Evolutionary conservation across 306 rosid species (phyloP).

Genomic region (Neltuma alba): DNA sequence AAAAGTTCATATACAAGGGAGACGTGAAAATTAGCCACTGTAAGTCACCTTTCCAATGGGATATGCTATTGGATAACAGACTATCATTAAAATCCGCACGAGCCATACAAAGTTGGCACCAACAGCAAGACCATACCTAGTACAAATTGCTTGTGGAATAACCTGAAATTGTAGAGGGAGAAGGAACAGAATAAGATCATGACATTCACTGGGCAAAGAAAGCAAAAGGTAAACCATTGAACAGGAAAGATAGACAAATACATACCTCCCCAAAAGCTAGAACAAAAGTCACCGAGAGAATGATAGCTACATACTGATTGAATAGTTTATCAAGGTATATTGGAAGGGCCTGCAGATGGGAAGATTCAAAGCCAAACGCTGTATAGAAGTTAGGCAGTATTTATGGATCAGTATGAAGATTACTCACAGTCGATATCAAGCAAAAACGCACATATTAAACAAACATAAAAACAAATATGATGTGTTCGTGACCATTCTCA

Average conservation of each 20-base stretch:
- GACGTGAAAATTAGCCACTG: slow-evolving; percentile 14
- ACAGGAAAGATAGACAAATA: neutral
- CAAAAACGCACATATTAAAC: neutral
- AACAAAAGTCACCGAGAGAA: slow-evolving; percentile 94
- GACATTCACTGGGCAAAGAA: slow-evolving; percentile 16
- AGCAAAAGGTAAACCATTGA: slow-evolving; percentile 23
- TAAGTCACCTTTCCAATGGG: slow-evolving; percentile 88
- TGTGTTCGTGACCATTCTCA: slow-evolving; percentile 5
- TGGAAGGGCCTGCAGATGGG: slow-evolving; percentile 90
- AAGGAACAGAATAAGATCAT: slow-evolving; percentile 1
- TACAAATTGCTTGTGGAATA: slow-evolving; percentile 96
- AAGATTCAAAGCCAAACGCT: slow-evolving; percentile 42
- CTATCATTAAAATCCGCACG: slow-evolving; percentile 79
- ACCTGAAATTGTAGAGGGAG: slow-evolving; percentile 56
- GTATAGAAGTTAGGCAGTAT: slow-evolving; percentile 23
- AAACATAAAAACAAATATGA: slow-evolving; percentile 6
- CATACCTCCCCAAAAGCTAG: slow-evolving; percentile 87
- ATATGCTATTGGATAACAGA: slow-evolving; percentile 90
- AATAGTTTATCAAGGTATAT: slow-evolving; percentile 84
- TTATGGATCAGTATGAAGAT: slow-evolving; percentile 6
- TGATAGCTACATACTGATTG: slow-evolving; percentile 84
- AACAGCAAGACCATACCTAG: slow-evolving; percentile 93
- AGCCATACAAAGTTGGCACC: slow-evolving; percentile 85
- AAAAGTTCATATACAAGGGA: neutral
- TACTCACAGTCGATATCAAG: neutral